Base-by-base conservation (phyloP, 2,329 filamentous ascomycete genomes). In the Ophiostoma sp. region DNA sequence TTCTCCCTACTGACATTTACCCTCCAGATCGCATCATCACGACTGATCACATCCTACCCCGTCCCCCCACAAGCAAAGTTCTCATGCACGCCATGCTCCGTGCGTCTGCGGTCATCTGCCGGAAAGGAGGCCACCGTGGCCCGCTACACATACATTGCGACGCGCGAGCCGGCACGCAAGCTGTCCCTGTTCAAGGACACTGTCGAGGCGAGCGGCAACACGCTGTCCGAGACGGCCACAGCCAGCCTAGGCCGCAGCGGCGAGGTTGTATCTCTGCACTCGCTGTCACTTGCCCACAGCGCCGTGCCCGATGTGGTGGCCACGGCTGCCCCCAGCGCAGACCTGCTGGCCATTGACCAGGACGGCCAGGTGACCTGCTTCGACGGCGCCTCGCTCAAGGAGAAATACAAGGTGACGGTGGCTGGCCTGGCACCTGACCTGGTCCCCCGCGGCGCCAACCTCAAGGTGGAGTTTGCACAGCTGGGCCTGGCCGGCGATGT, bases 31-130 rank as follows among this genome's bases (percentile, higher is more conserved):
- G 83, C 87, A 3, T 84, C 86, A 3, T 85, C 87, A 6, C 83
- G 85, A 72, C 80, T 89, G 72, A 83, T 90, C 74, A 89, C 87
- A 7, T 90, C 88, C 1, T 90, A 90, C 76, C 87, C 88, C 31
- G 84, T 90, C 72, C 86, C 88, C 35, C 88, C 88, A 1, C 86
- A 89, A 77, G 85, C 88, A 69, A 83, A 82, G 68, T 88, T 90
- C 76, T 86, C 86, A 69, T 89, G 87, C 77, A 78, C 87, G 10
- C 84, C 87, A 27, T 84, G 82, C 77, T 90, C 88, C 20, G 77
- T 89, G 60, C 82, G 86, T 73, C 80, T 83, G 72, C 83, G 86
- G 74, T 80, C 80, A 65, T 77, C 82, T 13, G 81, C 81, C 31
- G 80, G 79, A 69, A 82, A 79, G 73, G 82, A 83, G 7, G 71